phyloP scores from a whole-genome alignment of 306 rosid species.

The Pterocarpus macrocarpus region DNA sequence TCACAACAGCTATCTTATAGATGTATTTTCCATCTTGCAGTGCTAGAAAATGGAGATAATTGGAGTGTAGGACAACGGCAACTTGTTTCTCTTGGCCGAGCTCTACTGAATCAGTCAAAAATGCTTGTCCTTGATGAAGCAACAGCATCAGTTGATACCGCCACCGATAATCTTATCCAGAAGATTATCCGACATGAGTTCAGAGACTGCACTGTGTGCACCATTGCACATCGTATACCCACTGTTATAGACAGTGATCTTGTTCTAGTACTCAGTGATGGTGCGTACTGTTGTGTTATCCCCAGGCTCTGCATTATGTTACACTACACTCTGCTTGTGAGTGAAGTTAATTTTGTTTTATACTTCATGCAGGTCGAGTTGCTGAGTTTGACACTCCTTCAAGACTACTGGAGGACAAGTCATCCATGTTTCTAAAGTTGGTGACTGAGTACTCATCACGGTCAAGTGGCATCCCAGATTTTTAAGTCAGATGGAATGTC shows the following conservation, averaged over 20 bases:
- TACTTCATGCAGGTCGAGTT: slow-evolving; percentile 72
- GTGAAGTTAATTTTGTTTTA: not conserved
- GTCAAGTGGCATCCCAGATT: slow-evolving; percentile 81
- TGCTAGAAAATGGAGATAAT: slow-evolving; percentile 98
- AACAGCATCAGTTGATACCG: slow-evolving; percentile 95
- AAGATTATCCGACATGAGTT: slow-evolving; percentile 91
- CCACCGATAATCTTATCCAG: slow-evolving; percentile 94
- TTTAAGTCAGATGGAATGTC: slow-evolving; percentile 59
- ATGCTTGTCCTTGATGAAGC: slow-evolving; percentile 99
- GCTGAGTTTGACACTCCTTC: slow-evolving; percentile 85
- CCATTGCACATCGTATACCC: slow-evolving; percentile 98
- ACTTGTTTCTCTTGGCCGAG: slow-evolving; percentile 94
- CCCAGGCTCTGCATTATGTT: slow-evolving; percentile 15
- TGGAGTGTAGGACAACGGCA: slow-evolving; percentile 99
- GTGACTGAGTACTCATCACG: slow-evolving; percentile 91
- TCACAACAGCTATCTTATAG: slow-evolving; percentile 36
- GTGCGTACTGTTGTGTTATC: slow-evolving; percentile 54
- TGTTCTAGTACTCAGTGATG: slow-evolving; percentile 96
- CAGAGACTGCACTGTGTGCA: slow-evolving; percentile 88
- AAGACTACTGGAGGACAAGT: slow-evolving; percentile 85
- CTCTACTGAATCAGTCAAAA: slow-evolving; percentile 89
- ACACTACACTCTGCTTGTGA: slow-evolving; percentile 17
- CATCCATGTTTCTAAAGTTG: slow-evolving; percentile 95
- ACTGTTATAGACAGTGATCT: slow-evolving; percentile 95
- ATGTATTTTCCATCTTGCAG: slow-evolving; percentile 57